These are phyloP conservation scores for Solanum chacoense DNA, from an alignment of 305 asterid species.

Conservation along the genomic window DNA sequence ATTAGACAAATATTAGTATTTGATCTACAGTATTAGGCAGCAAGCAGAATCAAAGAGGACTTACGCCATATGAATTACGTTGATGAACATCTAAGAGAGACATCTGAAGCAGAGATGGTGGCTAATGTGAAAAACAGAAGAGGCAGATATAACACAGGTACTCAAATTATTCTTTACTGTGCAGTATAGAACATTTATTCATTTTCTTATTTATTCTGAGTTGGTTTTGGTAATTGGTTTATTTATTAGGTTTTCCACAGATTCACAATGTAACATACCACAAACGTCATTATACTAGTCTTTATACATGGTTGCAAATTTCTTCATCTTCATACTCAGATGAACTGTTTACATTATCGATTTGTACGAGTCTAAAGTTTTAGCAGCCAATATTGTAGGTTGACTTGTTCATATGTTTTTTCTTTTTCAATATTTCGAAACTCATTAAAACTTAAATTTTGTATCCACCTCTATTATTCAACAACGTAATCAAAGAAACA, in stretches of 20 bases:
- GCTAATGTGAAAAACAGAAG: not conserved
- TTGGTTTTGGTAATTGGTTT: not conserved
- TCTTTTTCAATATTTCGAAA: too few species aligned
- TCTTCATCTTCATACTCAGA: not conserved
- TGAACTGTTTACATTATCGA: too few species aligned
- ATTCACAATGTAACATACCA: not conserved
- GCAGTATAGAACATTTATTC: not conserved
- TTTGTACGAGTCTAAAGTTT: too few species aligned
- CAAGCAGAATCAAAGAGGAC: not conserved
- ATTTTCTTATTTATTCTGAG: not conserved
- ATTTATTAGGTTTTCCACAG: not conserved
- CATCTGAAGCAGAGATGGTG: not conserved
- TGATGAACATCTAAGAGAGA: too few species aligned
- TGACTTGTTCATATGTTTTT: too few species aligned
- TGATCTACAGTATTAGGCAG: not conserved
- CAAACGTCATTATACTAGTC: not conserved
- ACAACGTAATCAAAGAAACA: not conserved
- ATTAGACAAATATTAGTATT: not conserved
- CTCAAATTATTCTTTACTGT: not conserved
- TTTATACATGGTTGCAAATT: not conserved
- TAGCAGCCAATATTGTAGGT: too few species aligned
- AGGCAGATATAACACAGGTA: not conserved
- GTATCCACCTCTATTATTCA: not conserved
- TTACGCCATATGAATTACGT: not conserved
- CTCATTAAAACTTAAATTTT: not conserved